Evolutionary conservation across 345 rosid species (phyloP), one percentile per base, ranked within the genome.

Genomic region (Aethionema arabicum): DNA sequence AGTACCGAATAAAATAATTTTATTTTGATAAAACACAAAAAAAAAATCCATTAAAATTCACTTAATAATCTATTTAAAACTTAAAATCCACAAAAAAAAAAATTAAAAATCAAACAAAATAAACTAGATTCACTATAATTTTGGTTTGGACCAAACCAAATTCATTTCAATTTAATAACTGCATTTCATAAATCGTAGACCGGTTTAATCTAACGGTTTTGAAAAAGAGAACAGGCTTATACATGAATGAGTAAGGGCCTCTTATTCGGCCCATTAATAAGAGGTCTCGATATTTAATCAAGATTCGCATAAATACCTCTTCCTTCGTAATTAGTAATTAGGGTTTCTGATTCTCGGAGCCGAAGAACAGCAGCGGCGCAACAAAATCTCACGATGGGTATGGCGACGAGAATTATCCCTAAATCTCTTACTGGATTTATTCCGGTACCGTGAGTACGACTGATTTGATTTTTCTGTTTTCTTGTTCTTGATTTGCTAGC

Each of bases 381-480:
- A 15, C 21, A 62, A 45, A 56, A 70, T 52, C 69, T 70, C 35
- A 70, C 69, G 58, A 70, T 70, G 74, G 74, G 74, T 70, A 70
- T 14, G 64, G 0, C 47, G 15, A 56, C 49, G 29, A 21, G 29
- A 21, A 43, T 56, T 5, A 9, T 46, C 32, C 31, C 38, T 38
- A 2, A 63, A 5, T 33, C 38, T 4, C 12, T 31, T n/a, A 11
- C 2, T 3, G 5, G 1, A 11, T 57, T 15, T 4, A 15, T 52
- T 14, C 45, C 38, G 27, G 27, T 2, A 21, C 27, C 27, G 27
- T 21, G 8, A 44, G 35, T 36, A 13, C 66, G 11, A 44, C 50
- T 69, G 32, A 61, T 69, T 10, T 5, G 6, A 21, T 6, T 1
- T 39, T 13, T 31, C n/a, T 11, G 7, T 39, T 46, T 63, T 12